A percentile compares a stretch with the other conserved stretches of the same genome.
These are phyloP conservation scores for Suhomyces canberraensis DNA, from an alignment of 805 yeast species.

Conservation along the genomic window DNA sequence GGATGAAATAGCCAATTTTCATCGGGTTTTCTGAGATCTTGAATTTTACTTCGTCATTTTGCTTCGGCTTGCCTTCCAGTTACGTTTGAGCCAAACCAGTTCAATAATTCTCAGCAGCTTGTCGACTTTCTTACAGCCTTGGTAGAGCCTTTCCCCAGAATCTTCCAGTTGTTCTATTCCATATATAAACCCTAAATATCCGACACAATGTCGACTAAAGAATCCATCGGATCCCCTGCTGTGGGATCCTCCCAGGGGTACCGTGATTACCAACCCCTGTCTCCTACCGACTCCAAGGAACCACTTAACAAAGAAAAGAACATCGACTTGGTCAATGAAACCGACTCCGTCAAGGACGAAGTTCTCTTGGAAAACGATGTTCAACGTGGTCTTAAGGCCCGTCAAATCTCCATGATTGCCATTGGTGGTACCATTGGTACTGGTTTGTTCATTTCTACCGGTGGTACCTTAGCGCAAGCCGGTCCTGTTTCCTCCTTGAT, in stretches of 20 bases:
- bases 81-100: too few relatives aligned
- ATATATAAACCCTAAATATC: too few relatives aligned
- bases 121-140: too few relatives aligned
- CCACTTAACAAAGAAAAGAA: conserved; percentile 12
- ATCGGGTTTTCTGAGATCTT: too few relatives aligned
- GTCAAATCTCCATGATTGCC: conserved; percentile 75
- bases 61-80: too few relatives aligned
- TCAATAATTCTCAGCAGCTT: too few relatives aligned
- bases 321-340: conserved; percentile 18
- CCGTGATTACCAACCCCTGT: conserved; percentile 1
- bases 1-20: too few relatives aligned
- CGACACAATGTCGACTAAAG: conserved; percentile 12
- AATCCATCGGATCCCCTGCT: conserved; percentile 4
- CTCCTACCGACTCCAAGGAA: conserved; percentile 7
- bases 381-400: conserved; percentile 56
- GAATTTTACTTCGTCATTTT: too few relatives aligned
- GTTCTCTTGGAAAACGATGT: conserved; percentile 30
- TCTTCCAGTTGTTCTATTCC: too few relatives aligned
- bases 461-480: conserved; percentile 50
- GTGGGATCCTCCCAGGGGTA: conserved; percentile 10
- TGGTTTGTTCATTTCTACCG: conserved; percentile 67
- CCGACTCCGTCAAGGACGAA: conserved; percentile 9
- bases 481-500: conserved; percentile 72
- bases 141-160: too few relatives aligned
- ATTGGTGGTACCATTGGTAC: conserved; percentile 64